Evolutionary conservation across 352 stramenopile genomes (phyloP).

Genomic region (Albugo laibachii): DNA sequence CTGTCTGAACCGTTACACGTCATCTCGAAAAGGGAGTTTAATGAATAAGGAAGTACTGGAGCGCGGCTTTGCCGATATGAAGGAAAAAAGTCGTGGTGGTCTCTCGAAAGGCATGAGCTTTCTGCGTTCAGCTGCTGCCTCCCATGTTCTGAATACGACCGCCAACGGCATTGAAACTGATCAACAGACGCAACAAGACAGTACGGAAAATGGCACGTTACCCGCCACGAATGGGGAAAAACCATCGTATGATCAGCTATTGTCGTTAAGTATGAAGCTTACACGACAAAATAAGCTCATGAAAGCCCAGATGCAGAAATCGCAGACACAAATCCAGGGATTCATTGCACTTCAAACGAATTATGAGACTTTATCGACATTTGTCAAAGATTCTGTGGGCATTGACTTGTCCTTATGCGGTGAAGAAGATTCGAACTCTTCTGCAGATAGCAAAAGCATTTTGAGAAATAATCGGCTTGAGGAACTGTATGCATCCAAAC

Average conservation of each 20-base stretch:
- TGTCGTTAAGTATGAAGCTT: constrained; percentile 74
- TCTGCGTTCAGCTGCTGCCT: constrained; percentile 17
- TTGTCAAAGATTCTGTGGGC: no score
- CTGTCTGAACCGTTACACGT: background rate
- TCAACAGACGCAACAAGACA: constrained; percentile 3
- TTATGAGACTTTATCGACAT: no score
- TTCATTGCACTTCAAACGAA: constrained; percentile 5
- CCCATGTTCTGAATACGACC: constrained; percentile 4
- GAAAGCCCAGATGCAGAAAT: constrained; percentile 68
- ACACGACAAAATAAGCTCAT: constrained; percentile 78
- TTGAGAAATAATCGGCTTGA: no score
- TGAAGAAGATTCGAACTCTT: no score
- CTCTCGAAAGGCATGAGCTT: constrained; percentile 65
- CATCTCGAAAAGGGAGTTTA: background rate
- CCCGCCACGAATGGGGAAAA: constrained; percentile 3
- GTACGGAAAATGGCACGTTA: background rate
- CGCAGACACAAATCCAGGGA: constrained; percentile 23
- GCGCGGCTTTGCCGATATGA: constrained; percentile 36
- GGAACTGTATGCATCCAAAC: no score
- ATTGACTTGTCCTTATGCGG: no score
- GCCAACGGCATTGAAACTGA: constrained; percentile 1
- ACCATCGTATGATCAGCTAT: constrained; percentile 67
- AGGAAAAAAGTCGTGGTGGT: constrained; percentile 49
- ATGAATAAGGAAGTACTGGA: constrained; percentile 82
- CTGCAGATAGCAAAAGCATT: no score